Evolutionary conservation across 371 early-diverging fungal genomes (phyloP), one percentile per base, ranked within the genome.

Genomic region (Mucor ambiguus): DNA sequence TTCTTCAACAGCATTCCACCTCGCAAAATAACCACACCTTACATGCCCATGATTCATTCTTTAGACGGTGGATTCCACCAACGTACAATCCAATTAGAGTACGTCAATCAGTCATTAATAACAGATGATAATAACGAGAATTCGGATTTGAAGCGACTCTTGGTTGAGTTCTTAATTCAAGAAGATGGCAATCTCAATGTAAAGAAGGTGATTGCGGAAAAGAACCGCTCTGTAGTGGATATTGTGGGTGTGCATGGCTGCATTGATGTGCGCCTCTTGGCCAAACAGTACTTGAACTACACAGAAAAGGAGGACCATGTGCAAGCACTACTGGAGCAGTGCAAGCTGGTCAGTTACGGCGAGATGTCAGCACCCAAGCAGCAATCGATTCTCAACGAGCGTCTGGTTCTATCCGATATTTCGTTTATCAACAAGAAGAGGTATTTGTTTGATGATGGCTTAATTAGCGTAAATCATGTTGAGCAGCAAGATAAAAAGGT

Each of bases 1-100:
- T 79, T 79, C 38, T 69, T 74, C 55, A 60, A 57, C 68, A 76
- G 79, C 16, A 72, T 70, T 26, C 77, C 79, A 22, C 79, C 79
- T 30, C 29, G 62, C 10, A 44, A 61, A 33, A 41, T 79, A 22
- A 69, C 68, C 8, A 12, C 60, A 37, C 64, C 68, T 0, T 66
- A 74, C 20, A 54, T 72, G 57, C 79, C 79, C 24, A 52, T 79
- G 0, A 52, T 22, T 2, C 52, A 28, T 1, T 41, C 41, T 2
- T 30, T 60, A 7, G 65, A 69, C 11, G 58, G 37, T 12, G 67
- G 61, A 26, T 56, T 72, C n/a, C 72, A 74, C 43, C 62, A 72
- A 30, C 62, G 78, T 60, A 60, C 61, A 14, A 71, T 78, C 6
- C 63, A 70, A 29, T 44, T 74, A 20, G 70, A 75, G 32, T 80